A percentile compares a stretch with the other conserved stretches of the same genome.
Conservation (phyloP, 2,329 filamentous ascomycete genomes). For the Paramyrothecium roridum region DNA sequence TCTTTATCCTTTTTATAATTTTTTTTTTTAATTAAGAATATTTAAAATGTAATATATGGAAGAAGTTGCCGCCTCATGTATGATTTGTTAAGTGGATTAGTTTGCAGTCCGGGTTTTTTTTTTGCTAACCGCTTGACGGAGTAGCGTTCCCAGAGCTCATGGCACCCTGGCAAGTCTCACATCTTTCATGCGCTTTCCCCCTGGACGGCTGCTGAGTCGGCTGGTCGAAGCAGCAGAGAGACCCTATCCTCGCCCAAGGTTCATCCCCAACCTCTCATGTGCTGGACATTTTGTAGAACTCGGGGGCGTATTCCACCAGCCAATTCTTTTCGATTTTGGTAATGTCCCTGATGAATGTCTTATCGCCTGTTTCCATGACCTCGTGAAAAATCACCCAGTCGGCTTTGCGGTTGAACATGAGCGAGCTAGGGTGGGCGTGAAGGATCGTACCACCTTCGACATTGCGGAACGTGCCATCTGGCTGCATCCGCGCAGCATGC, state of each 20-base stretch:
- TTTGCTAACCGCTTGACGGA: no score
- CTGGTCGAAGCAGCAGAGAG: neutral
- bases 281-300: constrained; percentile 66
- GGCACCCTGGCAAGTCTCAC: neutral
- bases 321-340: constrained; percentile 94
- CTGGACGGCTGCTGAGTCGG: neutral
- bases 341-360: constrained; percentile 87
- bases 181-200: neutral
- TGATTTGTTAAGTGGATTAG: no score
- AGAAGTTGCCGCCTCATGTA: no score
- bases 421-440: constrained; percentile 84
- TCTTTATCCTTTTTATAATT: no score
- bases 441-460: constrained; percentile 76
- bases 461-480: constrained; percentile 84
- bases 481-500: constrained; percentile 89
- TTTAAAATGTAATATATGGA: no score
- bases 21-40: no score
- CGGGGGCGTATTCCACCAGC: constrained; percentile 83
- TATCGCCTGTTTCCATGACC: constrained; percentile 82
- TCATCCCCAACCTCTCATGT: constrained; percentile 13
- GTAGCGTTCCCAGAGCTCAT: neutral
- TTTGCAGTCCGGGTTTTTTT: no score
- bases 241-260: constrained; percentile 7
- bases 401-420: constrained; percentile 95
- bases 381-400: constrained; percentile 97